Evolutionary conservation across 768 basidiomycete genomes (phyloP), one percentile per base, ranked within the genome.

Genomic region (Boletus rubescentipes): DNA sequence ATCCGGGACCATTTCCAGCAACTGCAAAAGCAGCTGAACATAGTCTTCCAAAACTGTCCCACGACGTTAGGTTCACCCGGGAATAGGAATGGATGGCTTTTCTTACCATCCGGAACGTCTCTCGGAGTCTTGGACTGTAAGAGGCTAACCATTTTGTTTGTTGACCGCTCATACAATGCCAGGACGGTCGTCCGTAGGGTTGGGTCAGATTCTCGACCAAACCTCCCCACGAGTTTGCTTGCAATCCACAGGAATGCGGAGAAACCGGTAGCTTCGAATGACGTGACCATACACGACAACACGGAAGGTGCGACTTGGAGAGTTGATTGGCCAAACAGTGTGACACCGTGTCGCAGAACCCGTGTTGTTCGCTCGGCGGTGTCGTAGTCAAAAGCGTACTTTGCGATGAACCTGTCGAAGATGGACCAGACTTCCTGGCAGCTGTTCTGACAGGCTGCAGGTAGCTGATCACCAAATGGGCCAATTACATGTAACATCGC

Each of bases 231-330:
- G 26, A 91, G 71, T 72, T 98, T 98, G 40, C 93, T 90, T 30
- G 85, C 86, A 54, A 98, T 91, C 97, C 97, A 99, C 20, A 98
- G 70, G 72, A 92, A 98, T 59, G 89, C 87, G 11, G 95, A 81
- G 64, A 86, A 84, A 0, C 89, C 90, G 10, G 89, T 91, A 10
- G 76, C 71, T 61, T 92, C 90, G 65, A 98, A 99, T 8, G 82
- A 79, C 9, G 79, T 64, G 2, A 85, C 79, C 89, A 98, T 89
- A 46, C 91, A 80, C 8, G 78, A 77, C 42, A 96, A 71, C 2
- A 94, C 77, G 0, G 85, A 76, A 21, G 91, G 81, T 9, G 89
- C 80, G 45, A 97, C 76, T 5, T 85, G 73, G 41, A 89, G 76
- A 9, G 84, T 80, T 0, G 85, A 72, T 41, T 76, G 69, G 9